phyloP scores from a whole-genome alignment of 139 green algal species.

The Chlamydomonas sp. region DNA sequence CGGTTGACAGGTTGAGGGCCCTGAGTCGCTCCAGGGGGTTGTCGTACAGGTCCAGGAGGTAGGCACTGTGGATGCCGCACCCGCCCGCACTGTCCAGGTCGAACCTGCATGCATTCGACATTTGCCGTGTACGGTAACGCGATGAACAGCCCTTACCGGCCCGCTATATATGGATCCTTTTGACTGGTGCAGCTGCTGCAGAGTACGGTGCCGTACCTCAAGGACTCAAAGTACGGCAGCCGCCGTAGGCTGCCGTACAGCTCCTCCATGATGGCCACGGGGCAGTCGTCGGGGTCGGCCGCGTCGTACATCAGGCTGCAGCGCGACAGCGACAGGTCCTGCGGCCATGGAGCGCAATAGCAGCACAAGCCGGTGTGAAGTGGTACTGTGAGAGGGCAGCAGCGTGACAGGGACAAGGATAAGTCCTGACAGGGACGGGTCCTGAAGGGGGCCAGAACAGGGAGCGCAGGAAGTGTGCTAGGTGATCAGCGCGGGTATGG shows the following conservation, averaged over 20 bases:
- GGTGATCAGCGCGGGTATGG: too few relatives aligned
- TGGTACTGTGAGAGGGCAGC: too few relatives aligned
- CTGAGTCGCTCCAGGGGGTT: background rate
- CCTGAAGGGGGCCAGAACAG: too few relatives aligned
- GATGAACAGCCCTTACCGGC: too few relatives aligned
- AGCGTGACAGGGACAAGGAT: background rate
- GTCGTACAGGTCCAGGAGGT: constrained; percentile 33
- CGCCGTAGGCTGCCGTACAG: background rate
- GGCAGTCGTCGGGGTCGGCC: constrained; percentile 16
- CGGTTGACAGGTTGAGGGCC: background rate
- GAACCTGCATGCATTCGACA: background rate
- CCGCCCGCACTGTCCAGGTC: background rate
- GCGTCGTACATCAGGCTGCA: constrained; percentile 16
- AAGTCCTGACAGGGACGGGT: background rate
- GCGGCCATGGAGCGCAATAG: background rate
- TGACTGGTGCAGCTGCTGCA: too few relatives aligned
- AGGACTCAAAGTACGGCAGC: background rate
- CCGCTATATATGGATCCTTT: too few relatives aligned
- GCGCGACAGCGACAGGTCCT: constrained; percentile 15
- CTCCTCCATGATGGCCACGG: constrained; percentile 24
- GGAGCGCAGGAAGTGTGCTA: too few relatives aligned
- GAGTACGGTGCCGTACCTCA: background rate
- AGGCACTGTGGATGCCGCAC: constrained; percentile 5
- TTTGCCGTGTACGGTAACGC: too few relatives aligned
- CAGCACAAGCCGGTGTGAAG: too few relatives aligned